A percentile compares a stretch with the other conserved stretches of the same genome.
Evolutionary conservation across 768 basidiomycete species (phyloP).

Genomic region (Russula compacta): DNA sequence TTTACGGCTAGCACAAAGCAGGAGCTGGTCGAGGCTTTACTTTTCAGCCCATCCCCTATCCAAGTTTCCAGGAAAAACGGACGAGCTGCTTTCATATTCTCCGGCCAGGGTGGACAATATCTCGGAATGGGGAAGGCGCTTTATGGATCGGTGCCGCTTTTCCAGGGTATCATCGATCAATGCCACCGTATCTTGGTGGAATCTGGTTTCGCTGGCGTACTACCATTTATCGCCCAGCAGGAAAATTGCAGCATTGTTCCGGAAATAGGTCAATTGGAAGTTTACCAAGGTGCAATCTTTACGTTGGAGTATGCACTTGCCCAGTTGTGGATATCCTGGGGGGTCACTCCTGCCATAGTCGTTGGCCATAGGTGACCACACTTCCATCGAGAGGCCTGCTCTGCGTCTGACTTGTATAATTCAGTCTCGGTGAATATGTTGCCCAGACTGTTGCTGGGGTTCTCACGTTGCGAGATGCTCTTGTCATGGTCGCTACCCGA

Average conservation of each 20-base stretch:
- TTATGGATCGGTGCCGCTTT: conserved; percentile 41
- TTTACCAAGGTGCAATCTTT: conserved; percentile 47
- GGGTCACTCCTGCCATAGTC: conserved; percentile 48
- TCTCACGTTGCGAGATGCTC: conserved; percentile 45
- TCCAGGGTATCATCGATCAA: conserved; percentile 44
- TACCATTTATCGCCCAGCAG: conserved; percentile 28
- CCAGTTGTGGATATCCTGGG: conserved; percentile 61
- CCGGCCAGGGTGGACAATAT: conserved; percentile 67
- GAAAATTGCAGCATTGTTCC: conserved; percentile 22
- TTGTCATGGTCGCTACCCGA: conserved; percentile 48
- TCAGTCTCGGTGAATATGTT: conserved; percentile 67
- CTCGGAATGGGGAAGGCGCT: conserved; percentile 51
- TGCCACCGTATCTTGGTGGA: conserved; percentile 44
- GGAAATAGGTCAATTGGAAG: conserved; percentile 34
- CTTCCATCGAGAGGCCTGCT: background rate
- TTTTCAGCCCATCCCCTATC: conserved; percentile 27
- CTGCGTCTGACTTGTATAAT: background rate
- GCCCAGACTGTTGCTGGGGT: conserved; percentile 58
- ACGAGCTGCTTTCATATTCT: conserved; percentile 57
- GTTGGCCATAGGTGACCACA: conserved; percentile 60
- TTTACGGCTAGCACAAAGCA: conserved; percentile 35
- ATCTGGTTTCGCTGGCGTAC: conserved; percentile 44
- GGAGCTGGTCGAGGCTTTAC: conserved; percentile 42
- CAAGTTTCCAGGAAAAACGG: conserved; percentile 25
- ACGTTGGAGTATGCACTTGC: conserved; percentile 55